Evolutionary conservation across 768 basidiomycete genomes (phyloP).

Genomic region (Rhizopogon salebrosus): DNA sequence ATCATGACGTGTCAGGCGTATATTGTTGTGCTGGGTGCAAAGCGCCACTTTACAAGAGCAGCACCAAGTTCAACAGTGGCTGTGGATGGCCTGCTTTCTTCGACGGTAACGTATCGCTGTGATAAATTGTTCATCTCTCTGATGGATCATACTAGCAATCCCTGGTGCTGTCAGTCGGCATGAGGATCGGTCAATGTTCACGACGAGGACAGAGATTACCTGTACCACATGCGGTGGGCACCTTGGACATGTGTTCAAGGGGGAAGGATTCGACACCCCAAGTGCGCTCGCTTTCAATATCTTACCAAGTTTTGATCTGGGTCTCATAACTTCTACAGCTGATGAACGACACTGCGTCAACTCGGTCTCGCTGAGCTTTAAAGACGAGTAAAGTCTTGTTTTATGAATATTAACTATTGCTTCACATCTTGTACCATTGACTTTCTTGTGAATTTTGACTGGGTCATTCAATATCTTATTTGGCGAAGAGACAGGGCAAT

Average conservation of each 20-base stretch:
- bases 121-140: not conserved
- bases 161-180: conserved; percentile 84
- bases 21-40: conserved; percentile 79
- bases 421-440: not conserved
- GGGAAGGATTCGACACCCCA: conserved; percentile 77
- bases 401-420: not conserved
- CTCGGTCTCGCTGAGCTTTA: conserved; percentile 79
- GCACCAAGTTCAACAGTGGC: conserved; percentile 87
- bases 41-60: conserved; percentile 81
- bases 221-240: conserved; percentile 92
- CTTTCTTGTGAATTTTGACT: not conserved
- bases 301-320: not conserved
- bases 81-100: conserved; percentile 99
- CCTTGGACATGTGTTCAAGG: conserved; percentile 93
- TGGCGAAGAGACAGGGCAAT: too few species aligned
- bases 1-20: conserved; percentile 58
- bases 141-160: conserved; percentile 50
- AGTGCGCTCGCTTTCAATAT: conserved; percentile 44
- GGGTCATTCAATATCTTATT: not conserved
- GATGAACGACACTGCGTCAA: conserved; percentile 90
- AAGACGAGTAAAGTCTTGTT: conserved; percentile 26
- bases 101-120: conserved; percentile 50
- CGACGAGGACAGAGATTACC: conserved; percentile 78
- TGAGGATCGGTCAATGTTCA: conserved; percentile 42
- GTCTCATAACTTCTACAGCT: conserved; percentile 33